Evolutionary conservation across 2,329 filamentous ascomycete genomes (phyloP).

Genomic region (Claviceps paspali): DNA sequence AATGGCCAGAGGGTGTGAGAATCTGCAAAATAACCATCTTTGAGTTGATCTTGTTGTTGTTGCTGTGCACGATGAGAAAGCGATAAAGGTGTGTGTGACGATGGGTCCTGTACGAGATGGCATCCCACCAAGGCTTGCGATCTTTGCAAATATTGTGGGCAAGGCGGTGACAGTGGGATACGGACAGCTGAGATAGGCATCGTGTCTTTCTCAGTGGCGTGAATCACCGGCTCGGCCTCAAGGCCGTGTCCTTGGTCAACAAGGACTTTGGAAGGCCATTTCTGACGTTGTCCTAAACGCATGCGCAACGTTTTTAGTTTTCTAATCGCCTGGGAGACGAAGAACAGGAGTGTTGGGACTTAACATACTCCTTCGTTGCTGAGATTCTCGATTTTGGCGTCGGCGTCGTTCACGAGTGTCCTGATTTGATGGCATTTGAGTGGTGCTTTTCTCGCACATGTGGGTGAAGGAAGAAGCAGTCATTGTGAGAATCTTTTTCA

Average conservation of each 20-base stretch:
- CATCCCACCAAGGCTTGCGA: background rate
- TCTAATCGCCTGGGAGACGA: background rate
- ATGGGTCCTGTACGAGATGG: background rate
- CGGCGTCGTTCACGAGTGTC: conserved; percentile 1
- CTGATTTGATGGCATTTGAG: background rate
- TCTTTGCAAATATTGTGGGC: background rate
- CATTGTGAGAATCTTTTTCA: background rate
- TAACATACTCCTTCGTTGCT: conserved; percentile 2
- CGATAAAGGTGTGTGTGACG: background rate
- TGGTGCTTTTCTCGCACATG: too few species aligned
- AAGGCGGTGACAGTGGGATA: background rate
- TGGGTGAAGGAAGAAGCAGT: background rate
- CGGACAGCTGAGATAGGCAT: background rate
- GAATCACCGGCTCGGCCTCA: background rate
- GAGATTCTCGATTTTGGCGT: conserved; percentile 4
- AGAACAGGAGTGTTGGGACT: background rate
- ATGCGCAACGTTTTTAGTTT: background rate
- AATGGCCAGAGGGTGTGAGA: background rate
- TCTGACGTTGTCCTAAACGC: conserved; percentile 1
- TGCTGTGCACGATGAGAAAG: background rate
- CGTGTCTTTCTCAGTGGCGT: background rate
- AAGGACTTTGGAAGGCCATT: background rate
- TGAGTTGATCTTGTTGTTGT: background rate
- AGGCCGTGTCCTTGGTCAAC: background rate
- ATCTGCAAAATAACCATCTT: background rate